Percentiles rank a stretch among this genome's conserved stretches.
These are phyloP conservation scores for Rhodotorula mucilaginosa DNA, from an alignment of 1,284 basidiomycete genomes.

Conservation along the genomic window DNA sequence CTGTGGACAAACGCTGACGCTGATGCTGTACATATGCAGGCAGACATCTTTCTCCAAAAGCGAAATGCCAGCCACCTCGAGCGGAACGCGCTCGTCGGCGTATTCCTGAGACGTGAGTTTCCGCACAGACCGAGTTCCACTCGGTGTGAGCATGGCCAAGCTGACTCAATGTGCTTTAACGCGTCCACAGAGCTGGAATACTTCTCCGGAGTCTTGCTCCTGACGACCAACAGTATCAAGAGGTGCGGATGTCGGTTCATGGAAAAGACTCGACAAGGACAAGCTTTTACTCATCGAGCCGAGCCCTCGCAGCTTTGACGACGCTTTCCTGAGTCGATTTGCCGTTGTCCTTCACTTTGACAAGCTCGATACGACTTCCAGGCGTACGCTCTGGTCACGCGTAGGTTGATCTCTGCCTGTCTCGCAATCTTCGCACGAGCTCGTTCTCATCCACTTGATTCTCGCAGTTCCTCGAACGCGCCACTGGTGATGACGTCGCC, in stretches of 20 bases:
- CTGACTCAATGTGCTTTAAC: too few species aligned
- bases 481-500: not conserved
- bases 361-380: conserved; percentile 25
- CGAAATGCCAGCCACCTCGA: conserved; percentile 25
- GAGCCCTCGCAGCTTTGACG: conserved; percentile 30
- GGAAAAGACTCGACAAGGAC: too few species aligned
- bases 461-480: conserved; percentile 12
- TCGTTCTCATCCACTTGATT: not conserved
- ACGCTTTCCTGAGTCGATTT: conserved; percentile 38
- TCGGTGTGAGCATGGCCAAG: too few species aligned
- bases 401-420: not conserved
- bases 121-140: not conserved
- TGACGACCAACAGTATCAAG: conserved; percentile 36
- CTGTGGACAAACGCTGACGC: too few species aligned
- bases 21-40: conserved; percentile 1
- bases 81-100: conserved; percentile 31
- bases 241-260: not conserved
- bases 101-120: conserved; percentile 31
- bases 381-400: conserved; percentile 24
- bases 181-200: conserved; percentile 32
- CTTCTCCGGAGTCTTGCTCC: conserved; percentile 37
- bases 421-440: not conserved
- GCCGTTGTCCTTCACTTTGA: conserved; percentile 36
- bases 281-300: too few species aligned
- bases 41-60: conserved; percentile 36